Conservation (phyloP, 1,284 basidiomycete species). For the Hypsizygus ulmarius region DNA sequence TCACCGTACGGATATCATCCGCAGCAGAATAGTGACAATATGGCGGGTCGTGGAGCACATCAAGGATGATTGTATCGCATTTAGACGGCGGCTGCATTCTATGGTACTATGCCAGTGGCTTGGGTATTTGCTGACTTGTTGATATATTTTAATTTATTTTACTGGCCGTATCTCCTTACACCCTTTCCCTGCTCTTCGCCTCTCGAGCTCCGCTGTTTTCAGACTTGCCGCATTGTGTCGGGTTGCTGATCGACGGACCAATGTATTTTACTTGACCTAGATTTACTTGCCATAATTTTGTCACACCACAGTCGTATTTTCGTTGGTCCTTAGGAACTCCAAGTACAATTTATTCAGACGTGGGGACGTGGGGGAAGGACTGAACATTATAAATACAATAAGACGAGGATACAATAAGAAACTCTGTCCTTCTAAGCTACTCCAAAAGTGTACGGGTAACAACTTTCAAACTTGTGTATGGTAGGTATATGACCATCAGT, state of each 20-base stretch:
- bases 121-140: conserved; percentile 6
- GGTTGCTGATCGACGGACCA: neutral
- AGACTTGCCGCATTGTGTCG: neutral
- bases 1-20: conserved; percentile 23
- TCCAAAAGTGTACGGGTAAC: no score
- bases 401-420: no score
- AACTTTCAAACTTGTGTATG: no score
- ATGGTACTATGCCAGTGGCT: neutral
- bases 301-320: neutral
- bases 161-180: neutral
- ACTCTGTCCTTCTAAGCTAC: no score
- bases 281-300: conserved; percentile 4
- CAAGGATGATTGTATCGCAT: conserved; percentile 26
- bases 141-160: conserved; percentile 5
- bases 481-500: no score
- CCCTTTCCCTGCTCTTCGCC: neutral
- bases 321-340: no score
- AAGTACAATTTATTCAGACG: no score
- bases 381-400: no score
- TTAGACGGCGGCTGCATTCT: neutral
- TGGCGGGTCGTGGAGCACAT: conserved; percentile 43
- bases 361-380: no score
- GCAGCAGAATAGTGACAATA: conserved; percentile 29
- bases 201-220: neutral
- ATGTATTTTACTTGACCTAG: conserved; percentile 17